phyloP scores from a whole-genome alignment of 2,329 filamentous ascomycete genomes.

The Penicillium capsulatum region DNA sequence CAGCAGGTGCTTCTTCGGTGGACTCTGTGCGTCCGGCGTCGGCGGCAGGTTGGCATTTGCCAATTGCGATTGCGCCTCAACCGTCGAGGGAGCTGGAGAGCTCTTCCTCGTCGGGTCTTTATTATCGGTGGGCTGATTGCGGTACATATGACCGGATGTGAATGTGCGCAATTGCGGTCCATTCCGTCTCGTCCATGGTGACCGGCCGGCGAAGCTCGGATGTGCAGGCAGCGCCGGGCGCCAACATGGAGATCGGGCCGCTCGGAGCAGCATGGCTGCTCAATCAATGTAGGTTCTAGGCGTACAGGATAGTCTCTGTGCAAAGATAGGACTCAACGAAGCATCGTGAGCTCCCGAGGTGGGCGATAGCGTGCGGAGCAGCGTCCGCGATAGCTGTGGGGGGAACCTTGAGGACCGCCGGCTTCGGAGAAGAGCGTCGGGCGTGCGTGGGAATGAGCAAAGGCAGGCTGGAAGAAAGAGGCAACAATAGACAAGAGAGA shows the following conservation, averaged over 20 bases:
- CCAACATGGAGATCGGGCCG: slow-evolving; percentile 34
- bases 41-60: slow-evolving; percentile 18
- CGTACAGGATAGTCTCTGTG: not conserved
- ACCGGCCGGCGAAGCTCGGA: slow-evolving; percentile 24
- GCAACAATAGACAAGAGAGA: not conserved
- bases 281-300: not conserved
- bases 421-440: slow-evolving; percentile 33
- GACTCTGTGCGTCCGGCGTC: slow-evolving; percentile 23
- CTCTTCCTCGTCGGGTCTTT: slow-evolving; percentile 14
- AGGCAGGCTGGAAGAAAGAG: not conserved
- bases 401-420: slow-evolving; percentile 24
- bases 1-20: slow-evolving; percentile 56
- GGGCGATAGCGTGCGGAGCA: slow-evolving; percentile 14
- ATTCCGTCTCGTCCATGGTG: slow-evolving; percentile 22
- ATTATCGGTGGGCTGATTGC: slow-evolving; percentile 20
- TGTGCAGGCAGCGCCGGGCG: slow-evolving; percentile 28
- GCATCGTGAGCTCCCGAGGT: slow-evolving; percentile 21
- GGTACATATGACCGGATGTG: slow-evolving; percentile 23
- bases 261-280: slow-evolving; percentile 37
- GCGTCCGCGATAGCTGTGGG: slow-evolving; percentile 20
- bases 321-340: slow-evolving; percentile 16
- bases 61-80: slow-evolving; percentile 15
- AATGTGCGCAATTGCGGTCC: slow-evolving; percentile 29
- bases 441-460: not conserved
- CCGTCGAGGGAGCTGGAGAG: slow-evolving; percentile 4